phyloP scores from a whole-genome alignment of 768 basidiomycete genomes.

The Suillus sp. region DNA sequence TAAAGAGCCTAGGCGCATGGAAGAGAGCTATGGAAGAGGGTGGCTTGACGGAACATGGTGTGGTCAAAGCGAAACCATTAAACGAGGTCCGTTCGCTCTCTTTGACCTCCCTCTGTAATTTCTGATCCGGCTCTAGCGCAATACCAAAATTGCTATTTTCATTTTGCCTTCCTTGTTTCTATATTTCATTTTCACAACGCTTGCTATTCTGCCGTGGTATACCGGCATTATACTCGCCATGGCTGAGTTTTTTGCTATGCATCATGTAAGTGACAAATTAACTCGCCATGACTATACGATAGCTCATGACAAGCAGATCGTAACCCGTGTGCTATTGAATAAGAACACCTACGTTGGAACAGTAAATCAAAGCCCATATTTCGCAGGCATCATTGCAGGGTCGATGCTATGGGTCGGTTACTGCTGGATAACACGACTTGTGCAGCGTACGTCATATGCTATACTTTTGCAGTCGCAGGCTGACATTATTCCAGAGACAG shows the following conservation, averaged over 20 bases:
- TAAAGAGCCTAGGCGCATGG: slow-evolving; percentile 91
- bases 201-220: slow-evolving; percentile 88
- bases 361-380: slow-evolving; percentile 88
- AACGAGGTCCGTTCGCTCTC: slow-evolving; percentile 58
- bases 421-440: slow-evolving; percentile 77
- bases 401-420: slow-evolving; percentile 87
- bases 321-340: slow-evolving; percentile 84
- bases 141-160: slow-evolving; percentile 82
- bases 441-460: slow-evolving; percentile 54
- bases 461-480: neutral
- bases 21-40: slow-evolving; percentile 87
- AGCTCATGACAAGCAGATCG: slow-evolving; percentile 50
- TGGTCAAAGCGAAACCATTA: slow-evolving; percentile 64
- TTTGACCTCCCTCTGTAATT: slow-evolving; percentile 6
- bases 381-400: slow-evolving; percentile 85
- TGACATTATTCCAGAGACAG: slow-evolving; percentile 54
- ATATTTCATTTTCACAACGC: slow-evolving; percentile 81
- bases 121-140: slow-evolving; percentile 50
- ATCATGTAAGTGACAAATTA: slow-evolving; percentile 69
- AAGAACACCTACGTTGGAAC: slow-evolving; percentile 80
- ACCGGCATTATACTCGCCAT: slow-evolving; percentile 80
- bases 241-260: slow-evolving; percentile 91
- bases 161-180: slow-evolving; percentile 76
- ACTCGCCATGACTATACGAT: slow-evolving; percentile 11
- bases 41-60: slow-evolving; percentile 76